Conservation (phyloP, 169 alveolate genomes). For the Cryptosporidium sp. region DNA sequence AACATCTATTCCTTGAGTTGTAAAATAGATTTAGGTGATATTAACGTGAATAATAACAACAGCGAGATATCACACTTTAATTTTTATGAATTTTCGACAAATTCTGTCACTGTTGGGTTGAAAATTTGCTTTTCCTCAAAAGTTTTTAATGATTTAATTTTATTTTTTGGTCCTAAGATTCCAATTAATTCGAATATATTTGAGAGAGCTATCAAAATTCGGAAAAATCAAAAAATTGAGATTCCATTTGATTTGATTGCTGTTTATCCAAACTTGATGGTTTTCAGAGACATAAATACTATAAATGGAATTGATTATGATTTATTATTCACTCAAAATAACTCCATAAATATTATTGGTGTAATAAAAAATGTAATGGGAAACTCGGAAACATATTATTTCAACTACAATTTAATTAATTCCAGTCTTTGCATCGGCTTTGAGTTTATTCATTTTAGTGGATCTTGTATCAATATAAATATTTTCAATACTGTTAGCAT, state of each 20-base stretch:
- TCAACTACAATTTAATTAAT: slow-evolving; percentile 9
- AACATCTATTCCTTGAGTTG: not conserved
- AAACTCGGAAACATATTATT: not conserved
- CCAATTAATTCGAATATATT: not conserved
- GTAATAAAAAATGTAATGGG: not conserved
- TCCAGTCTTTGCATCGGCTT: slow-evolving; percentile 19
- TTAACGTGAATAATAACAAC: not conserved
- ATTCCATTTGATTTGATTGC: not conserved
- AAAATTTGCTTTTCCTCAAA: not conserved
- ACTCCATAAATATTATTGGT: not conserved
- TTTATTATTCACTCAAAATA: not conserved
- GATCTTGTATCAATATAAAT: not conserved
- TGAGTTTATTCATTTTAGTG: not conserved
- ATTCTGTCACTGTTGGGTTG: not conserved
- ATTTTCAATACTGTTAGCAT: slow-evolving; percentile 8
- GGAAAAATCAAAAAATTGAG: not conserved
- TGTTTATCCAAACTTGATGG: not conserved
- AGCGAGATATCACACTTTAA: not conserved
- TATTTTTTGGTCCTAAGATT: slow-evolving; percentile 5
- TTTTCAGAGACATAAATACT: not conserved
- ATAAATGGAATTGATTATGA: not conserved
- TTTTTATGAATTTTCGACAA: not conserved
- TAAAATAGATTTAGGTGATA: not conserved
- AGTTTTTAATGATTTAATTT: not conserved
- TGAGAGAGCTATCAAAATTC: not conserved